A percentile compares a stretch with the other conserved stretches of the same genome.
Conservation (phyloP, 352 stramenopile genomes). For the Elongisporangium anandrum region DNA sequence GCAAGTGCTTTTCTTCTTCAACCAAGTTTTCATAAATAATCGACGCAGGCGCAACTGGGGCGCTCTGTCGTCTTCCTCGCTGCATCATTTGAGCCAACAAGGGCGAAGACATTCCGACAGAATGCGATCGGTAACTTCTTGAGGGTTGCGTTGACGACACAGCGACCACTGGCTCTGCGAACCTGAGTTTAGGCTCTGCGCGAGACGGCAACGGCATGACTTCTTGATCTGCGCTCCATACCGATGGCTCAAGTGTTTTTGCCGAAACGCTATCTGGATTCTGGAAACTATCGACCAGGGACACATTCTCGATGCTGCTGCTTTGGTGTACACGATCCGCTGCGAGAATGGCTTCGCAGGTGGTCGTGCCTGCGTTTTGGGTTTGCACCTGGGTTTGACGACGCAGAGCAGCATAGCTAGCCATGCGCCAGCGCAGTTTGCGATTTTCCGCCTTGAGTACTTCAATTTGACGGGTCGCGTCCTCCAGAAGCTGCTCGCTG, state of each 20-base stretch:
- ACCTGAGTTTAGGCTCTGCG: background rate
- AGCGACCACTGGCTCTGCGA: background rate
- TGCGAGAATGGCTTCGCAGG: background rate
- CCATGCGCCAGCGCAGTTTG: constrained; percentile 15
- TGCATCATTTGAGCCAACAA: background rate
- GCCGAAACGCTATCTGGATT: background rate
- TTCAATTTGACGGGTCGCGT: constrained; percentile 23
- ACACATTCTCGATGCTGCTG: background rate
- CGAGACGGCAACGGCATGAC: background rate
- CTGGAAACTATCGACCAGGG: background rate
- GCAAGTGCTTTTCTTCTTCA: background rate
- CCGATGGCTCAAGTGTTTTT: background rate
- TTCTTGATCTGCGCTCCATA: background rate
- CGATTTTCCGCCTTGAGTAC: constrained; percentile 35
- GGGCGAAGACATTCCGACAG: background rate
- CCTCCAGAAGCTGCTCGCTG: constrained; percentile 23
- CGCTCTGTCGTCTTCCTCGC: background rate
- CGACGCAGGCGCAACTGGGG: background rate
- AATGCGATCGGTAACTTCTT: background rate
- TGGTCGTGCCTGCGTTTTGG: background rate
- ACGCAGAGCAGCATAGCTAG: background rate
- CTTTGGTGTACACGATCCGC: background rate
- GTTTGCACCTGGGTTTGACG: background rate
- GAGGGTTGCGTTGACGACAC: background rate
- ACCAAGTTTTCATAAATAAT: background rate